Conservation (phyloP, 805 yeast species). For the Cyberlindnera japonica region DNA sequence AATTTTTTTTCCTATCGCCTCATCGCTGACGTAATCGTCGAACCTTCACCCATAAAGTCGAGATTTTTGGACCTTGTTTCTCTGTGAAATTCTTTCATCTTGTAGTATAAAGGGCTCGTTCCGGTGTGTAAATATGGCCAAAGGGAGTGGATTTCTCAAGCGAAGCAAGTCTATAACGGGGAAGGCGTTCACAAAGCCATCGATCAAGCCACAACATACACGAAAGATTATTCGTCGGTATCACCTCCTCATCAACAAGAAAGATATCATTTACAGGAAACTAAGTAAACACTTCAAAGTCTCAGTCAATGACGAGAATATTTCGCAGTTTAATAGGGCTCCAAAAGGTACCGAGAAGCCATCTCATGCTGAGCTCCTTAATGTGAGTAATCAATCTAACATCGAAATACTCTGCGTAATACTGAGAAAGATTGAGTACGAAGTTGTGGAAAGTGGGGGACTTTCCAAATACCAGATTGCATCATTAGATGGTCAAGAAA, state of each 20-base stretch:
- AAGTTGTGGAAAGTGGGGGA: conserved; percentile 68
- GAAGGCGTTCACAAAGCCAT: conserved; percentile 35
- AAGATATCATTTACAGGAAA: conserved; percentile 36
- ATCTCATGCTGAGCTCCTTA: conserved; percentile 18
- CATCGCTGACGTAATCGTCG: conserved; percentile 5
- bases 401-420: conserved; percentile 23
- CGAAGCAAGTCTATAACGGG: conserved; percentile 28
- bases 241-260: conserved; percentile 65
- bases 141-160: conserved; percentile 15
- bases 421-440: conserved; percentile 57
- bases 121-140: no score
- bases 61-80: not conserved
- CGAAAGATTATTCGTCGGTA: conserved; percentile 73
- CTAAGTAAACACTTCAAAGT: conserved; percentile 26
- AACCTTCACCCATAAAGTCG: not conserved
- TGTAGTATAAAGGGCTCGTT: no score
- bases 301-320: conserved; percentile 25
- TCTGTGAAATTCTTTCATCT: not conserved
- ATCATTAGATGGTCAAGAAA: conserved; percentile 77
- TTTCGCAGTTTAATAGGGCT: conserved; percentile 11
- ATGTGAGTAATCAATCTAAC: conserved; percentile 15
- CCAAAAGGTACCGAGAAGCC: conserved; percentile 11
- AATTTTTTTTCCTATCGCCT: conserved; percentile 3
- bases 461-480: conserved; percentile 78
- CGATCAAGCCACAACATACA: conserved; percentile 65